Base-by-base conservation (phyloP, 2,329 filamentous ascomycete genomes). In the Colletotrichum sp. region DNA sequence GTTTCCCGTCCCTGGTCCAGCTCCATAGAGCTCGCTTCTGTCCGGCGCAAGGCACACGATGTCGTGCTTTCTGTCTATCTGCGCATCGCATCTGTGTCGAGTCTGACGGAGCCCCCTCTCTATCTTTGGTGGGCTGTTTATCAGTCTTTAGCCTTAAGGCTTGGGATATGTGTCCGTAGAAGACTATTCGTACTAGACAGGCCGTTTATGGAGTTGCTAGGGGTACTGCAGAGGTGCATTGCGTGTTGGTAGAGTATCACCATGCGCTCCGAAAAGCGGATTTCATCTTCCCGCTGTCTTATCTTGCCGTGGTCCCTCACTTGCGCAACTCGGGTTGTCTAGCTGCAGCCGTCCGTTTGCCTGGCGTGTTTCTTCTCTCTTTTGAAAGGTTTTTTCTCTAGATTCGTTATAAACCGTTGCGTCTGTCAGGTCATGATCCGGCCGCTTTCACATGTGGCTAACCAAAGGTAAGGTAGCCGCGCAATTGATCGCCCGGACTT, bases 61-160 rank as follows among this genome's bases (percentile, higher is more conserved):
- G 74, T 76, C 70, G 74, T 76, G 74, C 70, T 76, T 65, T 55
- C 71, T 70, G 36, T 52, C 70, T 28, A 62, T 58, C 39, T 61
- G 43, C 55, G 13, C 43, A 67, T 67, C 43, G 43, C 43, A n/a
- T 25, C 22, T 27, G 65, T 36, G 32, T 67, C 27, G n/a, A 56
- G 43, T 67, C 18, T 22, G 65, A 32, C 28, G 56, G 56, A 56
- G 61, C 22, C 30, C 8, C 4, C 22, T 34, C 27, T 28, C 15
- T 28, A 55, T 22, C 28, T 43, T 5, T 32, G 18, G 67, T 70
- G 36, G 67, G 56, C 36, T 36, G 30, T 61, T 36, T 22, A n/a
- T 22, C 25, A 32, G 28, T 70, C 25, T 70, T 27, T 70, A 62
- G 36, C 12, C 25, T 43, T 25, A 27, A 34, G 32, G 48, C 52